Percentiles rank a stretch among this genome's conserved stretches.
Evolutionary conservation across 2,329 filamentous ascomycete species (phyloP).

Genomic region (Rhinocladiella similis): DNA sequence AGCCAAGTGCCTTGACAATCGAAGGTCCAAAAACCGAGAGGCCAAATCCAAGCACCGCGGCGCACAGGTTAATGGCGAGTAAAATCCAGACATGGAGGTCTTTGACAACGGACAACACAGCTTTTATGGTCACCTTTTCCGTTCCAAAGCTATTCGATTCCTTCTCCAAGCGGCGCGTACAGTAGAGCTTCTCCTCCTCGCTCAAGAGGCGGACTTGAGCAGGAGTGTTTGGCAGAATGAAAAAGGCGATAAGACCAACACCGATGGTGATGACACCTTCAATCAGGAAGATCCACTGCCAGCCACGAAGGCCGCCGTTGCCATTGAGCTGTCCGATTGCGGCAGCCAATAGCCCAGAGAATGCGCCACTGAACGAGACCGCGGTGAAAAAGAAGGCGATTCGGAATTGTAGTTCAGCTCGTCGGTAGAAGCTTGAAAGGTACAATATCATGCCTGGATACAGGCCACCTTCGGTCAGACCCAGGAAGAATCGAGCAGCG

Average conservation of each 20-base stretch:
- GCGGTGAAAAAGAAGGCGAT: constrained; percentile 81
- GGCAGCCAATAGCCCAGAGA: constrained; percentile 79
- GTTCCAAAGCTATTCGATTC: constrained; percentile 48
- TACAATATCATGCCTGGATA: too few species aligned
- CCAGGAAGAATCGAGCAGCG: constrained; percentile 49
- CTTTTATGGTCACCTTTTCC: constrained; percentile 64
- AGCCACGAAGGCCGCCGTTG: constrained; percentile 34
- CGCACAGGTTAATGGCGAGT: constrained; percentile 81
- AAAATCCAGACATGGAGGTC: constrained; percentile 67
- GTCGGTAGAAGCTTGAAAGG: constrained; percentile 58
- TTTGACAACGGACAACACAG: constrained; percentile 58
- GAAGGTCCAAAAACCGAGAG: constrained; percentile 51
- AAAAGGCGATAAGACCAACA: constrained; percentile 36
- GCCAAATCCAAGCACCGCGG: constrained; percentile 30
- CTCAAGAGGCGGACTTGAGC: constrained; percentile 68
- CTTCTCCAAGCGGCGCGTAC: constrained; percentile 63
- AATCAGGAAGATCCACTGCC: constrained; percentile 10
- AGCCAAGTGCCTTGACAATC: constrained; percentile 65
- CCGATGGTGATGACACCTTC: constrained; percentile 36
- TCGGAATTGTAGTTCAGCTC: constrained; percentile 73
- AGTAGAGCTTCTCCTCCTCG: constrained; percentile 64
- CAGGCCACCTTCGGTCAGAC: constrained; percentile 42
- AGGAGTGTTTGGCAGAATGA: constrained; percentile 75
- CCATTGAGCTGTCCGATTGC: constrained; percentile 79
- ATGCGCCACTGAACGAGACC: constrained; percentile 76